Conservation (phyloP, 352 stramenopile species). For the Pythium rhizo-oryzae region DNA sequence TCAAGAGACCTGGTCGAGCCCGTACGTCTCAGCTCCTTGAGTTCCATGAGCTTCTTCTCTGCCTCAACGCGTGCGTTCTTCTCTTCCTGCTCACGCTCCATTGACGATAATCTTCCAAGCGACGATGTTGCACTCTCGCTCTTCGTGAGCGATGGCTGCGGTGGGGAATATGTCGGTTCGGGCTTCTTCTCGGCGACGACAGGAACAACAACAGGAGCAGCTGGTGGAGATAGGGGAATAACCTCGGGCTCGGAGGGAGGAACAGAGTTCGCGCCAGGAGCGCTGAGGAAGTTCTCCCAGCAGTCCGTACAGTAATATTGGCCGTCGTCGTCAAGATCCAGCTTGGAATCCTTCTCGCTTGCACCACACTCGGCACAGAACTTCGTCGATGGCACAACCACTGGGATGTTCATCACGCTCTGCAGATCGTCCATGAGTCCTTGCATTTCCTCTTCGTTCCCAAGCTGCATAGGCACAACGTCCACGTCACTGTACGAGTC, state of each 20-base stretch:
- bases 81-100: conserved; percentile 71
- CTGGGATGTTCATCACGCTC: conserved; percentile 79
- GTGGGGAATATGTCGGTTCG: conserved; percentile 28
- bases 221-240: conserved; percentile 20
- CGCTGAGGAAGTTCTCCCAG: conserved; percentile 83
- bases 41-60: conserved; percentile 81
- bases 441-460: conserved; percentile 63
- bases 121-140: conserved; percentile 31
- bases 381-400: conserved; percentile 75
- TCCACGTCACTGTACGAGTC: conserved; percentile 78
- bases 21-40: conserved; percentile 73
- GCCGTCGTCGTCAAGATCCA: conserved; percentile 81
- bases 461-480: conserved; percentile 56
- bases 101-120: conserved; percentile 40
- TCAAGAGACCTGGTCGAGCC: conserved; percentile 64
- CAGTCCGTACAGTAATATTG: conserved; percentile 90
- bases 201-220: conserved; percentile 13
- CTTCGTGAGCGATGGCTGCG: conserved; percentile 38
- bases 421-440: conserved; percentile 78
- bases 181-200: conserved; percentile 19
- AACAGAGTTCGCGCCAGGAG: conserved; percentile 36
- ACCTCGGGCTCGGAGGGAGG: conserved; percentile 5
- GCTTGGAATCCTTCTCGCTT: conserved; percentile 73
- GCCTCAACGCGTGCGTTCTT: conserved; percentile 75
- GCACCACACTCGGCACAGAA: conserved; percentile 81